Evolutionary conservation across 1,284 basidiomycete species (phyloP).

Genomic region (Melampsora larici-populina): DNA sequence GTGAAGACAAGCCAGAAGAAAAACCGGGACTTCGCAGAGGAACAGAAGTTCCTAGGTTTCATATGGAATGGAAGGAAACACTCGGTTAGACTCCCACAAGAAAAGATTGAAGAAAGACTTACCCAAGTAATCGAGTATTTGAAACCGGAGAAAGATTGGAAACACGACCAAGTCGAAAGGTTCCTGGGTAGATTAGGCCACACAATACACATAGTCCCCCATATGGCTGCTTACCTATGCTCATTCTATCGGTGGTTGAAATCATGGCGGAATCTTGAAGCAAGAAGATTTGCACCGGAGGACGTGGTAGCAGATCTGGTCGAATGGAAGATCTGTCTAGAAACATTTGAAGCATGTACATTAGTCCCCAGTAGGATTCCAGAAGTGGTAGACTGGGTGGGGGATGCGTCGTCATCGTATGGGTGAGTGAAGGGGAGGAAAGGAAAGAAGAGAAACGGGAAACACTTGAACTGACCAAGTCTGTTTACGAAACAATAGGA

Average conservation of each 20-base stretch:
- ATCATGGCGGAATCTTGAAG: not conserved
- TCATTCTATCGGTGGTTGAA: not conserved
- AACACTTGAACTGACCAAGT: too few species aligned
- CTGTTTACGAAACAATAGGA: too few species aligned
- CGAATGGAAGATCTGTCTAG: too few species aligned
- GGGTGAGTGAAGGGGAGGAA: too few species aligned
- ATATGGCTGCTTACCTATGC: not conserved
- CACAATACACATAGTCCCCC: not conserved
- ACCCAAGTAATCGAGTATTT: too few species aligned
- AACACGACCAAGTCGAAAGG: not conserved
- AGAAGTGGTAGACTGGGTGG: too few species aligned
- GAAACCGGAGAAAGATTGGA: too few species aligned
- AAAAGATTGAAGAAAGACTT: not conserved
- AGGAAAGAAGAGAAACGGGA: too few species aligned
- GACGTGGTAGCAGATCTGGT: too few species aligned
- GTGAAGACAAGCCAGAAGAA: slow-evolving; percentile 10
- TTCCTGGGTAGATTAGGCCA: not conserved
- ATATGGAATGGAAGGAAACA: not conserved
- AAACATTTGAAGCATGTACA: not conserved
- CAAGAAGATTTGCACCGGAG: too few species aligned
- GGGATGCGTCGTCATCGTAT: not conserved
- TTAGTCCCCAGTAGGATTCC: not conserved
- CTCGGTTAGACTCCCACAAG: not conserved
- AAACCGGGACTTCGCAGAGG: not conserved
- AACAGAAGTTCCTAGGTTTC: too few species aligned